Evolutionary conservation across 345 rosid species (phyloP), one percentile per base, ranked within the genome.

Genomic region (Bruguiera parviflora): DNA sequence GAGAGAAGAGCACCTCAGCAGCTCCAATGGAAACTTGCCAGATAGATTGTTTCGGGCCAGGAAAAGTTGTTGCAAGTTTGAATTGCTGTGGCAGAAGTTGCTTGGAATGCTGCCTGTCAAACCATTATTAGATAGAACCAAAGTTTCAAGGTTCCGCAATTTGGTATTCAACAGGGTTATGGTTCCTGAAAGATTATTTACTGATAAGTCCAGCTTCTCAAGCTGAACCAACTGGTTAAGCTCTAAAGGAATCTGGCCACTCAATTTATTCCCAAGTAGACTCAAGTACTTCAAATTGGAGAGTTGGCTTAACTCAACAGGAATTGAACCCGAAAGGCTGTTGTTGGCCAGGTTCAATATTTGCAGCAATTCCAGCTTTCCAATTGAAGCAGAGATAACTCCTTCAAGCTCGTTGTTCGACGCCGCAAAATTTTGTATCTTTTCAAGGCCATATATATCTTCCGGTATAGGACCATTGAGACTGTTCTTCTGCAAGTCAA

Each of bases 371-470:
- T 61, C 70, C 39, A 94, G 86, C 69, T 53, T 81, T 67, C 89
- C 87, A 37, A 88, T 49, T 33, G 85, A 82, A 59, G 84, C 52
- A 59, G 88, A 90, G 62, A 93, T 77, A 15, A 78, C 72, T 33
- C 96, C 98, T 73, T 80, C 88, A 53, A 93, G 96, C 75, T 56
- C 72, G 79, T 93, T 93, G 78, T 80, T 67, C 46, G 91, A 80
- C 1, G 83, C 91, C 15, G 83, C 72, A 69, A 91, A 81, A 49
- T 76, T 64, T 69, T 71, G 74, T 62, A 93, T 92, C 73, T 47
- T 71, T 58, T 75, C 43, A 9, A 89, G 86, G 71, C 82, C 73
- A 29, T 74, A 73, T 37, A 91, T 72, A 60, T 86, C 89, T 51
- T 66, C 72, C 1, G 97, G 98, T 27, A 94, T 84, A 27, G 21